Base-by-base conservation (phyloP, 306 rosid species). In the Corylus americana region DNA sequence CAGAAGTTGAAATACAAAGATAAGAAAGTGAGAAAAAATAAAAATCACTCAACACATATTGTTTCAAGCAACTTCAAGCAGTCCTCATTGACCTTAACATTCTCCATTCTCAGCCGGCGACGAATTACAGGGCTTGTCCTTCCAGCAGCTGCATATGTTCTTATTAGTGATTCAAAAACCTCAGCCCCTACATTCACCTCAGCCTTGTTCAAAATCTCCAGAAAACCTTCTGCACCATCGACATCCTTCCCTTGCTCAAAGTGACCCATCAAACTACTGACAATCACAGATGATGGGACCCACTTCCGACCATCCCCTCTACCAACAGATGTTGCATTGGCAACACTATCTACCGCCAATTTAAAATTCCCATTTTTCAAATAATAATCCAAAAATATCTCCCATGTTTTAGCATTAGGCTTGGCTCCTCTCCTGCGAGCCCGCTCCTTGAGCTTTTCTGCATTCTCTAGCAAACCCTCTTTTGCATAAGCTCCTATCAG, bases 381-480 rank as follows among this genome's bases (percentile, higher is more conserved):
- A 84, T 95, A 85, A 78, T 89, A 88, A 73, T 85, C 90, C 66
- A 86, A 51, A 85, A 93, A 90, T 79, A 90, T 85, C 85, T 91
- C 98, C 91, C 89, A 92, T 42, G 97, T 93, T 88, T 91, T 93
- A 4, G 82, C 91, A 86, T 87, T 95, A 67, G 97, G 88, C 73
- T 88, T 91, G 73, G 94, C 89, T 50, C 99, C 99, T 44, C 89
- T 86, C 79, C 81, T 82, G 37, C 92, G 77, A 68, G 97, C 93
- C 22, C 81, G 78, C 61, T 91, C 91, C 86, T 86, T 85, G 44
- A 95, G 85, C 77, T 87, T 87, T 84, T 81, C 85, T 18, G 96
- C 99, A 87, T 90, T 90, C 72, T 91, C 94, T 27, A 91, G 88
- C 83, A 79, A 77, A 80, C 88, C 92, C 77, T 79, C 81, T 75